Evolutionary conservation across 768 basidiomycete genomes (phyloP), one percentile per base, ranked within the genome.

Genomic region (Lyophyllum shimeji): DNA sequence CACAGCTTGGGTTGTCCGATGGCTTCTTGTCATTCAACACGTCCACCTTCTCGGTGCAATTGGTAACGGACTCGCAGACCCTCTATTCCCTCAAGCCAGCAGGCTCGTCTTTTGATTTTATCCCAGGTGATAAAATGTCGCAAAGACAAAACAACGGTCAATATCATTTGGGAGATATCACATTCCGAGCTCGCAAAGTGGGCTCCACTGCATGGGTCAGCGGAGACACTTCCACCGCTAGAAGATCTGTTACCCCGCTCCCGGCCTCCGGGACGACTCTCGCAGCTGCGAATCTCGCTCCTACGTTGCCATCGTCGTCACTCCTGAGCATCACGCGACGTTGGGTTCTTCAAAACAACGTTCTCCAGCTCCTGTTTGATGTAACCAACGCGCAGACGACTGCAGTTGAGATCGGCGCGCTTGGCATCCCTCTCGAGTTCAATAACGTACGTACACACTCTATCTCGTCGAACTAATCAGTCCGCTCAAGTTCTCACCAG

Each of bases 11-110:
- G 15, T 61, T 83, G 33, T 62, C 64, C 17, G 70, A 82, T 71
- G 82, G 82, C 8, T 79, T 81, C 51, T 55, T 76, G 34, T 70
- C 75, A 15, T 77, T 82, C 67, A 74, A 72, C 39, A 77, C 79
- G 2, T 69, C 81, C 1, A 61, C 63, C 7, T 81, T 84, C 65
- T 58, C 71, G 11, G 60, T 80, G 15, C 75, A 77, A 53, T 69
- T 82, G 17, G 79, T 83, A 45, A 82, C 80, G 60, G 82, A 83
- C 59, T 82, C 81, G 1, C 82, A 84, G 64, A 82, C 80, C 0
- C 65, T 81, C 5, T 82, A 80, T 63, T 82, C 81, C n/a, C 64
- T 83, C 50, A 73, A 68, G 43, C 72, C 80, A 11, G 58, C 56
- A n/a, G 63, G 63, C 7, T 68, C 73, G 2, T 67, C 64, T 2